phyloP scores from a whole-genome alignment of 2,329 filamentous ascomycete species.

The Apiospora phragmitis region DNA sequence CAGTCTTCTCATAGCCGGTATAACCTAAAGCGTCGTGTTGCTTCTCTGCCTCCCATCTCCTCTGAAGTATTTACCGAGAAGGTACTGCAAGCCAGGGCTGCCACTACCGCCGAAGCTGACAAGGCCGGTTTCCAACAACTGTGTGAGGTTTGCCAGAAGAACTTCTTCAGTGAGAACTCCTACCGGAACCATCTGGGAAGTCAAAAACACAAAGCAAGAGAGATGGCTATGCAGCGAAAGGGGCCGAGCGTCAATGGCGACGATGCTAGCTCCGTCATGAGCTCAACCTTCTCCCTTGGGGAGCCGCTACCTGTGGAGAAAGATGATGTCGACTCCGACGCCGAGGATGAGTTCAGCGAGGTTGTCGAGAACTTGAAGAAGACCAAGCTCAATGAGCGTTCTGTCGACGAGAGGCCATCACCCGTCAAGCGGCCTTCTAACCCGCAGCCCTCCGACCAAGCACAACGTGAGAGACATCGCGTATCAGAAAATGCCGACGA shows the following conservation, averaged over 20 bases:
- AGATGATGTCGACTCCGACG: conserved; percentile 61
- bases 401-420: conserved; percentile 38
- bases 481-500: conserved; percentile 38
- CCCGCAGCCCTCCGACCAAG: conserved; percentile 44
- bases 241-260: conserved; percentile 53
- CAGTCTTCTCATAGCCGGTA: conserved; percentile 64
- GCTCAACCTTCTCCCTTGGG: conserved; percentile 87
- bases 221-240: conserved; percentile 47
- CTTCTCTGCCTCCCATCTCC: conserved; percentile 84
- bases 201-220: conserved; percentile 80
- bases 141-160: conserved; percentile 83
- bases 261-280: conserved; percentile 79
- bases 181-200: conserved; percentile 91
- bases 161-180: conserved; percentile 95
- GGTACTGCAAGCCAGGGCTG: conserved; percentile 86
- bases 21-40: conserved; percentile 93
- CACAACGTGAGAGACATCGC: conserved; percentile 46
- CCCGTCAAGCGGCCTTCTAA: conserved; percentile 57
- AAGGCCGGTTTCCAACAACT: conserved; percentile 85
- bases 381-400: conserved; percentile 42
- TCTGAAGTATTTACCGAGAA: conserved; percentile 96
- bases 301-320: conserved; percentile 62
- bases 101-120: conserved; percentile 79
- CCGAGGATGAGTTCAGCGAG: conserved; percentile 73
- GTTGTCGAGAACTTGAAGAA: conserved; percentile 78